Evolutionary conservation across 768 basidiomycete genomes (phyloP), one percentile per base, ranked within the genome.

Genomic region (Gloeostereum incarnatum): DNA sequence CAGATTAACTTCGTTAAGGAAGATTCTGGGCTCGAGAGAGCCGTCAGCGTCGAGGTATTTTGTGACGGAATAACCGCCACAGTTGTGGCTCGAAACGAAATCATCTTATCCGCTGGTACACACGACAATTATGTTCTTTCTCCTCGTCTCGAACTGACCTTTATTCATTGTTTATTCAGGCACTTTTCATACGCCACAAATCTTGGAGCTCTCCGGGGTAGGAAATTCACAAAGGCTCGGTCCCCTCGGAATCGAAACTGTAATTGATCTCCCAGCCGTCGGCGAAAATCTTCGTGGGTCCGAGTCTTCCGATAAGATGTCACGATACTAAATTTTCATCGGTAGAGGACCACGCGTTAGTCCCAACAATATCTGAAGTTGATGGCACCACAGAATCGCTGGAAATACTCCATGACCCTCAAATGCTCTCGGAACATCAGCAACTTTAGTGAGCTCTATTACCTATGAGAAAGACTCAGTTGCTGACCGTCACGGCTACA

Each of bases 181-280:
- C 5, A 38, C 69, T 1, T 44, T 72, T 19, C 61, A 66, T 39
- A 61, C 63, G 0, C 60, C 69, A 4, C 66, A 73, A 43, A 51
- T 77, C 9, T 63, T 77, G 2, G 68, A 75, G 45, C 52, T 75
- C 3, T 72, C 71, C 9, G 75, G 75, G 17, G 65, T 78, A 38
- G 75, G 75, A 23, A 36, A 49, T 36, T 13, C 43, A 21, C 18
- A 39, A 19, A 18, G 49, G 10, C 36, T 57, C 31, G 14, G 27
- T 4, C 20, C 31, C 11, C 32, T 39, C 16, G 49, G 40, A 1
- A 53, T 61, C 24, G 37, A 46, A 4, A 35, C 41, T 19, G 29
- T 50, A 14, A 31, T 62, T 14, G 52, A 57, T 26, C 47, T 58
- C 3, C 60, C 55, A 11, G 52, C 52, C 3, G 59, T 57, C 3